Conservation (phyloP, 1,284 basidiomycete species). For the Amylostereum areolatum region DNA sequence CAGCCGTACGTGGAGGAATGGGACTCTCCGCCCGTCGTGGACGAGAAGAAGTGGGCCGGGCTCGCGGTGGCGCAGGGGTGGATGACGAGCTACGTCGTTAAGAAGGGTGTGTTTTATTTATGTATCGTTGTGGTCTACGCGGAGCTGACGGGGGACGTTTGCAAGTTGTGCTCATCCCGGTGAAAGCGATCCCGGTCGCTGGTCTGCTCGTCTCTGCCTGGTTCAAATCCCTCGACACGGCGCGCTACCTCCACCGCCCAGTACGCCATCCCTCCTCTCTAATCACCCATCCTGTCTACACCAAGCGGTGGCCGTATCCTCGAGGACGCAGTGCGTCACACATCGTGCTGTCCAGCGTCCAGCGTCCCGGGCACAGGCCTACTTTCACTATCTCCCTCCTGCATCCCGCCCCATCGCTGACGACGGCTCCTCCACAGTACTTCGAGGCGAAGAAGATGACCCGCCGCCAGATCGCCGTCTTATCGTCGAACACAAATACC, state of each 20-base stretch:
- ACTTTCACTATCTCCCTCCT: background rate
- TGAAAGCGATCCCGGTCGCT: constrained; percentile 67
- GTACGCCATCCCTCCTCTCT: constrained; percentile 30
- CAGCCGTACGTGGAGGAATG: constrained; percentile 84
- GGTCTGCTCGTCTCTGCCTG: constrained; percentile 61
- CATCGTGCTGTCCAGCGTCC: background rate
- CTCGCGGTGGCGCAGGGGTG: constrained; percentile 28
- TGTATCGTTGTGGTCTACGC: background rate
- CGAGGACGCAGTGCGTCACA: background rate
- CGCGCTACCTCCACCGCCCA: constrained; percentile 63
- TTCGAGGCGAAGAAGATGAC: constrained; percentile 81
- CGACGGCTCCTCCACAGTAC: constrained; percentile 41
- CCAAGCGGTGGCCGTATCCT: background rate
- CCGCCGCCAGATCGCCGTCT: constrained; percentile 56
- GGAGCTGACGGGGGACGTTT: constrained; percentile 26
- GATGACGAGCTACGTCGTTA: constrained; percentile 40
- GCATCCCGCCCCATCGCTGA: constrained; percentile 5
- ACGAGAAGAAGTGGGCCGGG: constrained; percentile 19
- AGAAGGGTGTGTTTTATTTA: constrained; percentile 5
- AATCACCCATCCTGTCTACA: background rate
- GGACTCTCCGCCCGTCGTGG: constrained; percentile 56
- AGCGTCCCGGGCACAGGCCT: background rate
- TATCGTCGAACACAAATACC: constrained; percentile 87
- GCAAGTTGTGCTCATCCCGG: constrained; percentile 27
- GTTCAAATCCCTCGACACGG: constrained; percentile 65